phyloP scores from a whole-genome alignment of 2,329 filamentous ascomycete species.

The Apiospora pterosperma region DNA sequence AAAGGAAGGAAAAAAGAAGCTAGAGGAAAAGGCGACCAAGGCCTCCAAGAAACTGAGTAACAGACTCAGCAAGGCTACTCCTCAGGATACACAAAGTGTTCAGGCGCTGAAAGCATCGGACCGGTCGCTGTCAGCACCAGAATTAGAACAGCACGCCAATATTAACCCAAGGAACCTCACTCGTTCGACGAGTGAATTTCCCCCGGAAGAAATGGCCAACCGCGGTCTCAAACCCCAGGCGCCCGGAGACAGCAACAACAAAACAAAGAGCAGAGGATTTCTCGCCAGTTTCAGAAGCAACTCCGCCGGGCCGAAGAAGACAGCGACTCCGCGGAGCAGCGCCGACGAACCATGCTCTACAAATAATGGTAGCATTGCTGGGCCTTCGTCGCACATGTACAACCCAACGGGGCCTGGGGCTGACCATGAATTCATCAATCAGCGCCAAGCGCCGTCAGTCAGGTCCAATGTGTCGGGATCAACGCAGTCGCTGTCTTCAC shows the following conservation, averaged over 20 bases:
- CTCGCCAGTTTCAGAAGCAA: slow-evolving; percentile 26
- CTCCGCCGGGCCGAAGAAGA: slow-evolving; percentile 20
- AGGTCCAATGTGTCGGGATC: slow-evolving; percentile 23
- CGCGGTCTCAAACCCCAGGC: slow-evolving; percentile 8
- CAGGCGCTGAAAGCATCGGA: slow-evolving; percentile 23
- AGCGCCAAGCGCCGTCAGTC: slow-evolving; percentile 24
- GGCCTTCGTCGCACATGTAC: slow-evolving; percentile 12
- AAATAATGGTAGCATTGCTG: slow-evolving; percentile 10
- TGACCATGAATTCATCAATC: slow-evolving; percentile 15
- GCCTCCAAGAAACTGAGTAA: slow-evolving; percentile 32
- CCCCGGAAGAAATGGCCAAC: slow-evolving; percentile 16
- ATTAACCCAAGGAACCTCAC: slow-evolving; percentile 15
- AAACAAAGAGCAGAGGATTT: slow-evolving; percentile 26
- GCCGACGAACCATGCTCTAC: slow-evolving; percentile 13
- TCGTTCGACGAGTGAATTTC: slow-evolving; percentile 10
- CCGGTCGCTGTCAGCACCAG: slow-evolving; percentile 23
- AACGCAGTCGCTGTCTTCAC: slow-evolving; percentile 25
- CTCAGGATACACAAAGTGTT: slow-evolving; percentile 15
- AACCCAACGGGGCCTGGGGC: slow-evolving; percentile 11
- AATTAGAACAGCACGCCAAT: slow-evolving; percentile 19
- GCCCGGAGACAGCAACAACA: slow-evolving; percentile 14
- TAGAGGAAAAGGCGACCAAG: slow-evolving; percentile 33
- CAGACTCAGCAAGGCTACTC: slow-evolving; percentile 36
- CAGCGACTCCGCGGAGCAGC: slow-evolving; percentile 14
- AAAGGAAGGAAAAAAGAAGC: slow-evolving; percentile 36